Conservation (phyloP, 2,329 filamentous ascomycete species). For the Aspergillus japonicus region DNA sequence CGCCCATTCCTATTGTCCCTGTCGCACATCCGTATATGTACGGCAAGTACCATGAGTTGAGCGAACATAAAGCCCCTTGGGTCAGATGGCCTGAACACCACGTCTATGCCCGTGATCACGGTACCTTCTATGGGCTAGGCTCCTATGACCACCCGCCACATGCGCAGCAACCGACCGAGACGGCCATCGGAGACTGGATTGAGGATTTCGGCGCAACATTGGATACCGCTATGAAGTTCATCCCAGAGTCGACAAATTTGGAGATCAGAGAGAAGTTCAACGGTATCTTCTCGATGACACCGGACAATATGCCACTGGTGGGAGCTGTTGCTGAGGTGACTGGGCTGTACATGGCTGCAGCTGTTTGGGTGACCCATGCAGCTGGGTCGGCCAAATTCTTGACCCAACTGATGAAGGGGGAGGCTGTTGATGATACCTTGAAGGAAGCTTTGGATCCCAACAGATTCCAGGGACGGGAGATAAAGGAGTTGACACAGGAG, state of each 20-base stretch:
- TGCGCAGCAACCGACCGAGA: constrained; percentile 17
- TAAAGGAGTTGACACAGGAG: constrained; percentile 19
- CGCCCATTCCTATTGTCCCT: constrained; percentile 34
- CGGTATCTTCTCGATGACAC: constrained; percentile 37
- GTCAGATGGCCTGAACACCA: constrained; percentile 38
- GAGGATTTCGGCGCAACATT: constrained; percentile 23
- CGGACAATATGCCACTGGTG: constrained; percentile 36
- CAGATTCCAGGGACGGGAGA: constrained; percentile 24
- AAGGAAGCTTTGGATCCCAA: constrained; percentile 25
- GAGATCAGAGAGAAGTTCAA: constrained; percentile 27
- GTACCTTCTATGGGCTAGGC: constrained; percentile 33
- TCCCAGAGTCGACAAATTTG: constrained; percentile 18
- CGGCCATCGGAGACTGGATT: constrained; percentile 25
- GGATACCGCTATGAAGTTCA: constrained; percentile 18
- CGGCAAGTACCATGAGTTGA: constrained; percentile 18
- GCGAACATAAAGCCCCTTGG: constrained; percentile 27
- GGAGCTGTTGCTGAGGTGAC: constrained; percentile 24
- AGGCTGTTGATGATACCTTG: constrained; percentile 19
- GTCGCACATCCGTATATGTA: constrained; percentile 40
- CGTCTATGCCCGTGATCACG: constrained; percentile 38
- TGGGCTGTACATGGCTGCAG: constrained; percentile 33
- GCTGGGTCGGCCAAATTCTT: constrained; percentile 32
- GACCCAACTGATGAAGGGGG: constrained; percentile 13
- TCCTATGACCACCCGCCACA: constrained; percentile 34
- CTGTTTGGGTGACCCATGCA: constrained; percentile 39